Evolutionary conservation across 2,329 filamentous ascomycete species (phyloP).

Genomic region (Colletotrichum sp.): DNA sequence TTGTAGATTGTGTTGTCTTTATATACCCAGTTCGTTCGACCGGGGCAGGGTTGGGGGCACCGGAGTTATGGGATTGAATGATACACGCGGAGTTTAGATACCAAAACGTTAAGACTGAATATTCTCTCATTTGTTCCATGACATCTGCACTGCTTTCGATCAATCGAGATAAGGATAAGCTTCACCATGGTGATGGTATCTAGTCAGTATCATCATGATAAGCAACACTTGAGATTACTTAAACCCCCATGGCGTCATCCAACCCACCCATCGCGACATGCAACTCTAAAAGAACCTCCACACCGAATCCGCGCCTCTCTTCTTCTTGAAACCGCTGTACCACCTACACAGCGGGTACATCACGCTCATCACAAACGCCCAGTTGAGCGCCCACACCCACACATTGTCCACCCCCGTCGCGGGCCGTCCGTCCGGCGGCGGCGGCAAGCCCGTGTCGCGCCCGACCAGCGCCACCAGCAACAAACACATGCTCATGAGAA

Average conservation of each 20-base stretch:
- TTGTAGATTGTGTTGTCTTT: background rate
- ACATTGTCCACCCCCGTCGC: constrained; percentile 40
- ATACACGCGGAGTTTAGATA: background rate
- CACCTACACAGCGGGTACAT: constrained; percentile 46
- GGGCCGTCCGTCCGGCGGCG: constrained; percentile 27
- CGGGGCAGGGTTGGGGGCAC: background rate
- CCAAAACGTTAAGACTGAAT: background rate
- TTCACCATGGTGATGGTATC: background rate
- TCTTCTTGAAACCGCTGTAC: constrained; percentile 48
- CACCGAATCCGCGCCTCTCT: constrained; percentile 44
- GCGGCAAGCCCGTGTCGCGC: constrained; percentile 30
- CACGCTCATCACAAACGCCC: constrained; percentile 36
- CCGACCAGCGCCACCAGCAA: constrained; percentile 36
- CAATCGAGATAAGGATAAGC: background rate
- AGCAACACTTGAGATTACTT: background rate
- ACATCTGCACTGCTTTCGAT: rapidly evolving
- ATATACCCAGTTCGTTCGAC: background rate
- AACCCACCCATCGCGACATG: background rate
- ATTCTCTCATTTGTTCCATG: background rate
- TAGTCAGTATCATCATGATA: background rate
- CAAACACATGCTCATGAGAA: constrained; percentile 32
- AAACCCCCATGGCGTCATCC: background rate
- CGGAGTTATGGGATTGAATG: background rate
- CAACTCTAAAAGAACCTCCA: constrained; percentile 48
- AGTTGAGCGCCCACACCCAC: constrained; percentile 40